Evolutionary conservation across 116 monocot genomes (phyloP), one percentile per base, ranked within the genome.

Genomic region (Cymodocea nodosa): DNA sequence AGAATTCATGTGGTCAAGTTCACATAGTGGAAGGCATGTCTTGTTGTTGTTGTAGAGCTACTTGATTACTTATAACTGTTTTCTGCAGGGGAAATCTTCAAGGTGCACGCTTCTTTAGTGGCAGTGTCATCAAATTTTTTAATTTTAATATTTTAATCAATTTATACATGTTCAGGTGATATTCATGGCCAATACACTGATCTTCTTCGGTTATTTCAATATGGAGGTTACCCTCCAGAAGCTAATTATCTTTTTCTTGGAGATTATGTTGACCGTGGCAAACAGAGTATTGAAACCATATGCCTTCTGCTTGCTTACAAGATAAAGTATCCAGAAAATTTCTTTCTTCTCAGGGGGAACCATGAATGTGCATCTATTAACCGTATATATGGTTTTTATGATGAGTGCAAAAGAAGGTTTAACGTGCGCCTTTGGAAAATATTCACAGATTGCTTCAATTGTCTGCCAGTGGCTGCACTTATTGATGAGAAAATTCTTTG

Each of bases 341-440:
- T 75, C 65, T 75, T 75, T 49, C 68, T 75, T 20, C 51, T 75
- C 39, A 68, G 74, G 44, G 74, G 74, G 16, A 75, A 75, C 25
- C 74, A 75, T 52, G 74, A 75, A 44, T 75, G 74, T 63, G 74
- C 74, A 37, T 75, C 74, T n/a, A 75, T 75, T 35, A 75, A 75
- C 35, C 68, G 75, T n/a, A 75, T 75, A 9, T 75, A 75, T 50
- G 75, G 75, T 30, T 75, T 75, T 44, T 75, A 69, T 50, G 75
- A 75, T 35, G 75, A 75, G 37, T 68, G 68, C 19, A 75, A 75
- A 17, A 56, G 69, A 50, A 62, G 75, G 49, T 75, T 63, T 48
- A 75, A 69, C 48, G 75, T 75, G 23, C 60, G 63, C 4, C 69
- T 75, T 4, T 75, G 75, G 75, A 68, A 63, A 63, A 34, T 56